Evolutionary conservation across 78 protist species (phyloP).

Genomic region (Dictyostelium brefeldianum): DNA sequence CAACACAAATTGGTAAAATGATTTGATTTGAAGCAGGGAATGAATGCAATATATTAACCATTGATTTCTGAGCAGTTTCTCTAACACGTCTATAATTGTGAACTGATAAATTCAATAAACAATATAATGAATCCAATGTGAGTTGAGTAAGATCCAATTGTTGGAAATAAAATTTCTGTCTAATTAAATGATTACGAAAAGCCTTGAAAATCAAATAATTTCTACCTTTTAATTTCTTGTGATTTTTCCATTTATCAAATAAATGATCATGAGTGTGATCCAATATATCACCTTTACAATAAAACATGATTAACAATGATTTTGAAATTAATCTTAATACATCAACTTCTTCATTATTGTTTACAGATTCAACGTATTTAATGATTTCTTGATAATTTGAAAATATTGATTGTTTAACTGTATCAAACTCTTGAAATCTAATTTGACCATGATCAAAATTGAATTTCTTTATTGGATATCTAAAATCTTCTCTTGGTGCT

Average conservation of each 20-base stretch:
- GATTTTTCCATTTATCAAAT: conserved; percentile 49
- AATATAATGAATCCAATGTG: not conserved
- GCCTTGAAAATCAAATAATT: conserved; percentile 32
- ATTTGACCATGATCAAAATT: conserved; percentile 20
- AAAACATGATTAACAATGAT: not conserved
- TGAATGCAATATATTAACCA: not conserved
- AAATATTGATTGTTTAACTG: not conserved
- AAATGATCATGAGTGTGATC: not conserved
- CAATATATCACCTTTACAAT: conserved; percentile 15
- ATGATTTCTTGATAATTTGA: not conserved
- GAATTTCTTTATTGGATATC: not conserved
- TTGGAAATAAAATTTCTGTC: conserved; percentile 11
- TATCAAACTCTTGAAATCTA: not conserved
- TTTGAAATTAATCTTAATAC: conserved; percentile 35
- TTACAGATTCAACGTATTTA: not conserved
- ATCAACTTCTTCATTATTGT: conserved; percentile 46
- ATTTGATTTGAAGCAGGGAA: not conserved
- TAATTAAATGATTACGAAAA: conserved; percentile 5
- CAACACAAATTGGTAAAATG: not conserved
- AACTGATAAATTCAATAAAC: not conserved
- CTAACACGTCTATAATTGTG: conserved; percentile 48
- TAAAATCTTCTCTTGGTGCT: not conserved
- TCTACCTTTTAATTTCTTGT: conserved; percentile 23
- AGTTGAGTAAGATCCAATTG: not conserved
- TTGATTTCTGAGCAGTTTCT: conserved; percentile 2